These are phyloP conservation scores for Piper longum DNA, from an alignment of 164 flowering plant genomes.

Conservation along the genomic window DNA sequence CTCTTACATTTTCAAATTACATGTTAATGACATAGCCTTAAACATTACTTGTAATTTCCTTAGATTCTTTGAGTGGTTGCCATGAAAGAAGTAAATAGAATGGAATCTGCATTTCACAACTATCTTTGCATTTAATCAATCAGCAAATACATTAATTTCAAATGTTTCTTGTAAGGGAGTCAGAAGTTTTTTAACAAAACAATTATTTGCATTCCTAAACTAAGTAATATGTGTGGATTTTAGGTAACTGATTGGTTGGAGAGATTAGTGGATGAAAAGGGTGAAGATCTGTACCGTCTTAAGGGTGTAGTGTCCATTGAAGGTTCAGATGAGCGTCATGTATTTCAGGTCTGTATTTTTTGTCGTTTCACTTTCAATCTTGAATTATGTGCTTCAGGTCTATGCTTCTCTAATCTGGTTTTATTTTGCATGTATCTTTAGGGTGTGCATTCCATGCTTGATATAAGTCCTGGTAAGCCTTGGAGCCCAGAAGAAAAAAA, in stretches of 20 bases:
- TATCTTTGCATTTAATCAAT: no score
- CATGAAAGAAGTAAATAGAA: no score
- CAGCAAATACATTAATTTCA: no score
- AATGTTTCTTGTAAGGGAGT: neutral
- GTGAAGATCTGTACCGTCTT: conserved; percentile 89
- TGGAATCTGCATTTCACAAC: no score
- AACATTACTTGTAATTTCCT: no score
- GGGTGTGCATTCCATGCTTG: conserved; percentile 82
- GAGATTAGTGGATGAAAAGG: conserved; percentile 85
- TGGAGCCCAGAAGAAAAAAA: conserved; percentile 83
- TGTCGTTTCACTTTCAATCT: neutral
- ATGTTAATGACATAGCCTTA: no score
- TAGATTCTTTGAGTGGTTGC: no score
- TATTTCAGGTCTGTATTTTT: conserved; percentile 55
- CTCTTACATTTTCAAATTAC: no score
- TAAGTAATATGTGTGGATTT: neutral
- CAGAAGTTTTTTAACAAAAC: neutral
- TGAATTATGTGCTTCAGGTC: neutral
- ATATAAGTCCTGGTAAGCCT: conserved; percentile 57
- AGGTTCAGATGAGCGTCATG: conserved; percentile 59
- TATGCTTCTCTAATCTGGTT: neutral
- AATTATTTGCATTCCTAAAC: neutral
- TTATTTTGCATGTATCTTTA: conserved; percentile 12
- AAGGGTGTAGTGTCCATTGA: conserved; percentile 68
- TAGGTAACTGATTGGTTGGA: conserved; percentile 98